These are phyloP conservation scores for Termitomyces titanicus DNA, from an alignment of 768 basidiomycete genomes.

Conservation along the genomic window DNA sequence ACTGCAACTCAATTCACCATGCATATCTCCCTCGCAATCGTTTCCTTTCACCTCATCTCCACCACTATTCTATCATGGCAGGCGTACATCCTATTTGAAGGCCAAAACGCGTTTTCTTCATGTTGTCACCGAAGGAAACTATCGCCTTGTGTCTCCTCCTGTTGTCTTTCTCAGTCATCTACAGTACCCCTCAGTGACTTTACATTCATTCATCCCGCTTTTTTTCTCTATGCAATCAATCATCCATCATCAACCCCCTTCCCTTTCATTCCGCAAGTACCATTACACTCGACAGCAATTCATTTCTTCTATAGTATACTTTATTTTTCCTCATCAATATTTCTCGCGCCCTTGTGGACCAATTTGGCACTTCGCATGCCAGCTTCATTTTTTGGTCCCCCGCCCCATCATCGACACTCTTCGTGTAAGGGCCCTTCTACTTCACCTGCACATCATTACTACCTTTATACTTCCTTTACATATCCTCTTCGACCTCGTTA, in stretches of 20 bases:
- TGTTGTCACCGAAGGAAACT: conserved; percentile 21
- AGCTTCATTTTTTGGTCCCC: conserved; percentile 30
- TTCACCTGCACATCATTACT: conserved; percentile 35
- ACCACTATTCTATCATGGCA: conserved; percentile 46
- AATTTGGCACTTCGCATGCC: conserved; percentile 26
- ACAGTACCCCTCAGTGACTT: conserved; percentile 34
- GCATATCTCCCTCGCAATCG: conserved; percentile 65
- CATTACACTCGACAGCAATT: conserved; percentile 46
- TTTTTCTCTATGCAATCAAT: conserved; percentile 56
- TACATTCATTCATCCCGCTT: conserved; percentile 35
- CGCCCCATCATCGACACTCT: conserved; percentile 8
- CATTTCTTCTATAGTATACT: conserved; percentile 64
- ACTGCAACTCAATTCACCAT: conserved; percentile 65
- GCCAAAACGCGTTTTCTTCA: conserved; percentile 26
- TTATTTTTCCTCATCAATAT: conserved; percentile 80
- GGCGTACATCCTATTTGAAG: conserved; percentile 45
- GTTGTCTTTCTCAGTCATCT: conserved; percentile 38
- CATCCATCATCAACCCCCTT: conserved; percentile 47
- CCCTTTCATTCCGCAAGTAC: conserved; percentile 35
- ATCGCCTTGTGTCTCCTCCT: conserved; percentile 23
- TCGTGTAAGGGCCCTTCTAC: conserved; percentile 20
- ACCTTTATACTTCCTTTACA: conserved; percentile 30
- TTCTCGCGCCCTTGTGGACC: conserved; percentile 32
- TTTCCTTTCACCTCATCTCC: conserved; percentile 38
- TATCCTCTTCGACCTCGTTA: conserved; percentile 18